phyloP scores from a whole-genome alignment of 768 basidiomycete species.

The Sutorius australiensis region DNA sequence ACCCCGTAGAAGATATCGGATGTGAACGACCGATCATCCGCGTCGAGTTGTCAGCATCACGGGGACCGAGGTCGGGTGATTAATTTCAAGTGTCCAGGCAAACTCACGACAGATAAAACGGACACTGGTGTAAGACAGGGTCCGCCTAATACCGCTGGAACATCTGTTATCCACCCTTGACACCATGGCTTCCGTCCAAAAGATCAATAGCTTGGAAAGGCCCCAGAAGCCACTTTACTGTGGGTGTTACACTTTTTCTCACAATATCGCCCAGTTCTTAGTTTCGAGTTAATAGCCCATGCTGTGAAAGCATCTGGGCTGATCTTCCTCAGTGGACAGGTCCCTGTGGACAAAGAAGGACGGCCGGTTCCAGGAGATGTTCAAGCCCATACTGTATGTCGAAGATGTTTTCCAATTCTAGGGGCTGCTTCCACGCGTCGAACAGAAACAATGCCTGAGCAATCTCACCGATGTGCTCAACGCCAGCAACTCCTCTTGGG shows the following conservation, averaged over 20 bases:
- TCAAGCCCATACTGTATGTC: slow-evolving; percentile 53
- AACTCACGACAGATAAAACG: slow-evolving; percentile 6
- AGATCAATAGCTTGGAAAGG: slow-evolving; percentile 50
- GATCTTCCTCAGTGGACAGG: slow-evolving; percentile 60
- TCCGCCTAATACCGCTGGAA: not conserved
- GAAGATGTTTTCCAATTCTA: not conserved
- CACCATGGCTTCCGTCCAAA: slow-evolving; percentile 47
- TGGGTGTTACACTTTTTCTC: not conserved
- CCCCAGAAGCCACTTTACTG: slow-evolving; percentile 20
- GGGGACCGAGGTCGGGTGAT: slow-evolving; percentile 1
- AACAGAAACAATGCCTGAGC: slow-evolving; percentile 52
- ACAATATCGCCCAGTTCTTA: not conserved
- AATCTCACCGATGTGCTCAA: slow-evolving; percentile 53
- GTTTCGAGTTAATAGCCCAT: slow-evolving; percentile 38
- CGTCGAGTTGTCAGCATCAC: not conserved
- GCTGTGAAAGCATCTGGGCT: slow-evolving; percentile 55
- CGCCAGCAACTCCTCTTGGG: slow-evolving; percentile 56
- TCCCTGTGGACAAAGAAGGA: slow-evolving; percentile 47
- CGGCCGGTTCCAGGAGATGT: slow-evolving; percentile 53
- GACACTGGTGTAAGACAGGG: not conserved
- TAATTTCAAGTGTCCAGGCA: not conserved
- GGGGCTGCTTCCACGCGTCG: not conserved
- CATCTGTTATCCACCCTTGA: not conserved
- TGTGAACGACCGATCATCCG: not conserved
- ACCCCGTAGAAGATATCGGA: not conserved